Percentiles rank a stretch among this genome's conserved stretches.
Evolutionary conservation across 768 basidiomycete genomes (phyloP).

Genomic region (Termitomyces sp.): DNA sequence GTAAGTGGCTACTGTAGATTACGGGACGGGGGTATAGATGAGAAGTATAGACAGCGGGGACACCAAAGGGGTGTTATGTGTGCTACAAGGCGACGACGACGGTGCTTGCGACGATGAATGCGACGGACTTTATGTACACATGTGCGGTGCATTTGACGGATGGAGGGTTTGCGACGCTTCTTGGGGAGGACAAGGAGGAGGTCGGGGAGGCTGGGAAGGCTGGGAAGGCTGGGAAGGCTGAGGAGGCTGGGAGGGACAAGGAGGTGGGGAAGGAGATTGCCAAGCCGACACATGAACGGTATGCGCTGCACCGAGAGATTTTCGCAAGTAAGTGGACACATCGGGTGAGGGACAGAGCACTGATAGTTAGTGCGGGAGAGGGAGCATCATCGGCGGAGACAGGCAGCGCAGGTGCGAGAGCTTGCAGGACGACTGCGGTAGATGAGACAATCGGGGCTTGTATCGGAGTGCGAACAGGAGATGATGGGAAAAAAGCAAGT

Average conservation of each 20-base stretch:
- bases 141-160: slow-evolving; percentile 82
- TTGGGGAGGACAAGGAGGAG: slow-evolving; percentile 74
- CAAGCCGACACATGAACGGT: slow-evolving; percentile 61
- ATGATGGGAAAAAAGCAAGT: neutral
- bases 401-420: slow-evolving; percentile 60
- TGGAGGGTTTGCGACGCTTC: slow-evolving; percentile 60
- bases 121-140: slow-evolving; percentile 81
- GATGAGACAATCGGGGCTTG: neutral
- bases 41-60: slow-evolving; percentile 59
- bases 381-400: slow-evolving; percentile 68
- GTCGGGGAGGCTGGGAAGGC: slow-evolving; percentile 36
- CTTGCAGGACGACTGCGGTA: slow-evolving; percentile 64
- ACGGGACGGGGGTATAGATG: slow-evolving; percentile 9
- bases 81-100: slow-evolving; percentile 78
- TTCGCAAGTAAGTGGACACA: slow-evolving; percentile 44
- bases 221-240: too few relatives aligned
- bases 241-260: slow-evolving; percentile 36
- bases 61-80: slow-evolving; percentile 70
- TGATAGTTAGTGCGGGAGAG: slow-evolving; percentile 53
- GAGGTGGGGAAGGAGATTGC: slow-evolving; percentile 30
- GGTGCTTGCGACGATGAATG: slow-evolving; percentile 80
- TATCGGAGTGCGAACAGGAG: slow-evolving; percentile 9
- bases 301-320: slow-evolving; percentile 75
- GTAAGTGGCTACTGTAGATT: slow-evolving; percentile 36
- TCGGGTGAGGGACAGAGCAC: neutral